Evolutionary conservation across 768 basidiomycete genomes (phyloP), one percentile per base, ranked within the genome.

Genomic region (Pisolithus marmoratus): DNA sequence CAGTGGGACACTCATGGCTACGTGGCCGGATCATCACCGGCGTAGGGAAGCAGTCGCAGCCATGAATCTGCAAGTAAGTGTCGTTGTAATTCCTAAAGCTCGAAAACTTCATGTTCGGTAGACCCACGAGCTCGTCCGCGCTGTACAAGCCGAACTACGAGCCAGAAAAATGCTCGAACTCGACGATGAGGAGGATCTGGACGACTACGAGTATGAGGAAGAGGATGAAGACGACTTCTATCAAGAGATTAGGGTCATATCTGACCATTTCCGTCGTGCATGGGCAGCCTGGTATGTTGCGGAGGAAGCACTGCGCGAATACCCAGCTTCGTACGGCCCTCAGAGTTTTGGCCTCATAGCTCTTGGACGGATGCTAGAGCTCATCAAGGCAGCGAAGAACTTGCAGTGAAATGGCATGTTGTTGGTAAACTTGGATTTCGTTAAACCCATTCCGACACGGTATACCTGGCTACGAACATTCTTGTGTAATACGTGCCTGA

Each of bases 311-410:
- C 37, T 75, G 17, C 47, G 40, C 42, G 54, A 56, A 0, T 61
- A 68, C 14, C 58, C 63, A 15, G 53, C 23, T 4, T 46, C 47
- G 43, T 79, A 70, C 53, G 77, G 77, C 1, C 61, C 72, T 7
- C 70, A 70, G 54, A 75, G 74, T 55, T 79, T 78, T 46, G 76
- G 77, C 9, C 51, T 75, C 51, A 64, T 79, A 17, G 75, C 74
- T 19, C 50, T 79, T 55, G 72, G 72, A 11, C 58, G 64, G 23
- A 67, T 78, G 58, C 58, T 79, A 49, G 74, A 77, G 15, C 53
- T 70, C 27, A 49, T 73, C 23, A 74, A 72, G 49, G 67, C 58
- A 17, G 59, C 59, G 7, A 48, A 48, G 2, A 15, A 24, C 5
- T 40, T 53, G 1, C 38, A 58, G 5, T 60, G 45, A 14, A n/a